Base-by-base conservation (phyloP, 768 basidiomycete genomes). In the Serendipita vermifera region DNA sequence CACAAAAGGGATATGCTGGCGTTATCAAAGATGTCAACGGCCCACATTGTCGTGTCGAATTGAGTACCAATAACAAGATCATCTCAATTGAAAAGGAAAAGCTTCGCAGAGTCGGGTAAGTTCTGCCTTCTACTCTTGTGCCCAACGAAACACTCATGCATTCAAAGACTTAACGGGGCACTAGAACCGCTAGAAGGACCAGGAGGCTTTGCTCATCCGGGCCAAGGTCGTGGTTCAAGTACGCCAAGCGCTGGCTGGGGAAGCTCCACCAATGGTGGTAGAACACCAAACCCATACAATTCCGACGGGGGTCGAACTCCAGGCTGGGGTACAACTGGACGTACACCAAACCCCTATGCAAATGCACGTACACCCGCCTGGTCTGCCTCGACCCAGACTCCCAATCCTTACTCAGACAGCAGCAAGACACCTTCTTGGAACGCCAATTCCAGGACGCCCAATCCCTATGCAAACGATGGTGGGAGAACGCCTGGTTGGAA, bases 21-120 rank as follows among this genome's bases (percentile, higher is more conserved):
- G 80, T 82, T 3, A 87, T 98, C 73, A 97, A 93, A 70, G 96
- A 98, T 65, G 87, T 91, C 27, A 94, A 92, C 58, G 94, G 92
- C 3, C 75, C 76, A 35, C 73, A 81, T 57, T 88, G 85, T 1
- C 79, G 96, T 38, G 91, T 99, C 13, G 96, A 98, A 68, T 72
- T 99, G n/a, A 73, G 77, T 59, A 83, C 90, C 13, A 85, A 84
- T 35, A 93, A 92, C 69, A 92, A 89, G 68, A 74, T 92, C 20
- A 82, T 99, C 57, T 83, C 83, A 35, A 82, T 97, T 57, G 85
- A 87, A 46, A 88, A 91, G 64, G 76, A 77, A 40, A 88, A 87
- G 64, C 68, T 94, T 17, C 76, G 79, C 59, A 76, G 82, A 56
- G 77, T 83, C 70, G 67, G 80, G 88, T 89, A 64, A 64, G 86